Conservation (phyloP, 2,329 filamentous ascomycete genomes). For the Monosporascus sp. region DNA sequence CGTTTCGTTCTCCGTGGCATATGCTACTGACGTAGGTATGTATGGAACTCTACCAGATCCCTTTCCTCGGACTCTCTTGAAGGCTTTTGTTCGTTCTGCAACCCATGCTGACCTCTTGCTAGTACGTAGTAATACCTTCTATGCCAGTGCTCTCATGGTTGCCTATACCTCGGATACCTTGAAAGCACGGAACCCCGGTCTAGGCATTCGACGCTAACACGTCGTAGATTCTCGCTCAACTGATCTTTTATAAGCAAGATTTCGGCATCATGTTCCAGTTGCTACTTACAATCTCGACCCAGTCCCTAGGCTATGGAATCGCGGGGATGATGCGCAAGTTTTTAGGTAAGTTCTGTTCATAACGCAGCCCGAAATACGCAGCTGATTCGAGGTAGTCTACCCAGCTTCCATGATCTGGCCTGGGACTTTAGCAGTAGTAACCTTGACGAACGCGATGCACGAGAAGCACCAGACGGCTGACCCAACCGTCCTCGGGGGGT, state of each 20-base stretch:
- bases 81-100: too few species aligned
- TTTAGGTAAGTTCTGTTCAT: constrained; percentile 38
- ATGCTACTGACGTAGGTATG: constrained; percentile 60
- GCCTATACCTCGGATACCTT: not conserved
- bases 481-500: constrained; percentile 54
- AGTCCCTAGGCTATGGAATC: constrained; percentile 65
- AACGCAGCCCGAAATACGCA: not conserved
- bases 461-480: constrained; percentile 49
- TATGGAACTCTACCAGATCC: not conserved
- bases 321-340: constrained; percentile 63
- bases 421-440: constrained; percentile 58
- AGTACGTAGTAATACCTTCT: not conserved
- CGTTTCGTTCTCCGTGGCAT: constrained; percentile 64
- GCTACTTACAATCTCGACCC: constrained; percentile 61
- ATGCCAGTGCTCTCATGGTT: not conserved
- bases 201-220: not conserved
- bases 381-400: constrained; percentile 40
- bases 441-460: constrained; percentile 69
- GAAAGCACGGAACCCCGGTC: not conserved
- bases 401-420: constrained; percentile 74
- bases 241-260: constrained; percentile 65
- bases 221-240: constrained; percentile 55
- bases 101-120: not conserved
- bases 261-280: constrained; percentile 64
- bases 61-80: not conserved